Evolutionary conservation across 768 basidiomycete species (phyloP), one percentile per base, ranked within the genome.

Genomic region (Boletus rubroflammeus): DNA sequence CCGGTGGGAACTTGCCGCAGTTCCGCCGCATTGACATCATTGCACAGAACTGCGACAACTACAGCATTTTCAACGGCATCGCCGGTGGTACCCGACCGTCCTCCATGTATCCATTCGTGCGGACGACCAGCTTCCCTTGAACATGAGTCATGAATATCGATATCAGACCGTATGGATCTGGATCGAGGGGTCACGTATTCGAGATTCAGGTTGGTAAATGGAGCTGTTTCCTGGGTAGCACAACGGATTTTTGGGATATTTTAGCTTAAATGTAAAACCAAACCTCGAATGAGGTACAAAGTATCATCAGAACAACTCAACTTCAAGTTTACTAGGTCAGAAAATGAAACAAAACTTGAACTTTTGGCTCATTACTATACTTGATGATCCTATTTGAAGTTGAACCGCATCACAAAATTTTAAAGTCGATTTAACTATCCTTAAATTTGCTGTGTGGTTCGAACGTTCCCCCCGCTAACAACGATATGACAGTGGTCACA

Each of bases 101-200:
- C 83, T 81, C 67, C 78, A 82, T 56, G 78, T 81, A 47, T 79
- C 78, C 10, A 71, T 84, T 53, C 69, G 69, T 45, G 53, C 63
- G 41, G 76, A 82, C 56, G 58, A 72, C 15, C 43, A 43, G n/a
- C 64, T 62, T 23, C 78, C 78, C 13, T 64, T 85, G 60, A 82
- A 83, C 61, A 85, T 53, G 83, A 85, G 32, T 14, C 32, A 10
- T 14, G 32, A 0, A 60, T 83, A 85, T 60, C 83, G 0, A 60
- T 83, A 85, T 60, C 83, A 85, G 60, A 72, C 80, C 47, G 79
- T 85, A 14, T 84, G 80, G 64, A 81, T 85, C 53, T n/a, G n/a
- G n/a, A n/a, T n/a, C n/a, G n/a, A n/a, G 13, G 11, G 5, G 31
- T 31, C 11, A 13, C 67, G 73, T 84, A 21, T 86, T 86, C 61